phyloP scores from a whole-genome alignment of 2,329 filamentous ascomycete genomes.

The Diaporthe longicolla region DNA sequence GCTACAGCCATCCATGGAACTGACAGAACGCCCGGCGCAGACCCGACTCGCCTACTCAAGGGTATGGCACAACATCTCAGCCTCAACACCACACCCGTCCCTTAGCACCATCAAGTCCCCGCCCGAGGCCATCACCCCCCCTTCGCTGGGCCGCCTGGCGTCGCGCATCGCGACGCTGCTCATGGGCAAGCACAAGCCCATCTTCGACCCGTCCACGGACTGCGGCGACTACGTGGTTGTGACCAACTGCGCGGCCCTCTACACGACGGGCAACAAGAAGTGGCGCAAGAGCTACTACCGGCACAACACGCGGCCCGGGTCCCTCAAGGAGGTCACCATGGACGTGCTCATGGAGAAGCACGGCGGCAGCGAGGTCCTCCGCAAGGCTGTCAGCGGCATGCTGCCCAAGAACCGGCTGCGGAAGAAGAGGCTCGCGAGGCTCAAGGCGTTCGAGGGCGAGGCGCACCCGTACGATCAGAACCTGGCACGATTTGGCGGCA shows the following conservation, averaged over 20 bases:
- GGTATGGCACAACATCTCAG: constrained; percentile 91
- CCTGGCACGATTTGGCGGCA: constrained; percentile 79
- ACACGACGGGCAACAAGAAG: constrained; percentile 92
- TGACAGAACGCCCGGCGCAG: constrained; percentile 60
- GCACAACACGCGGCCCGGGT: constrained; percentile 91
- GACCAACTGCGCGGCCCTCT: constrained; percentile 87
- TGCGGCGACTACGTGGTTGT: constrained; percentile 99
- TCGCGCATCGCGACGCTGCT: constrained; percentile 87
- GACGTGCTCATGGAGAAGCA: constrained; percentile 94
- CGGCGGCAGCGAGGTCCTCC: constrained; percentile 91
- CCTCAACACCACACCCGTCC: constrained; percentile 73
- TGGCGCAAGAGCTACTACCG: constrained; percentile 96
- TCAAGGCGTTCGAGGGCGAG: constrained; percentile 97
- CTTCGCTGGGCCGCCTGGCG: constrained; percentile 90
- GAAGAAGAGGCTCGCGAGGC: constrained; percentile 85
- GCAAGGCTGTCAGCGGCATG: constrained; percentile 96
- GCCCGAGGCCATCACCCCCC: constrained; percentile 69
- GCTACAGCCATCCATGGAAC: background rate
- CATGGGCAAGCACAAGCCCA: constrained; percentile 99
- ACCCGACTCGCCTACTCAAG: constrained; percentile 97
- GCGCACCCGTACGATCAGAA: constrained; percentile 94
- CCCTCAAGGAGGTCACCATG: constrained; percentile 91
- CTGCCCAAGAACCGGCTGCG: constrained; percentile 95
- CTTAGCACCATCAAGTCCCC: constrained; percentile 69
- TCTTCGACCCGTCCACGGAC: constrained; percentile 96